Evolutionary conservation across 306 rosid species (phyloP).

Genomic region (Ziziphus jujuba): DNA sequence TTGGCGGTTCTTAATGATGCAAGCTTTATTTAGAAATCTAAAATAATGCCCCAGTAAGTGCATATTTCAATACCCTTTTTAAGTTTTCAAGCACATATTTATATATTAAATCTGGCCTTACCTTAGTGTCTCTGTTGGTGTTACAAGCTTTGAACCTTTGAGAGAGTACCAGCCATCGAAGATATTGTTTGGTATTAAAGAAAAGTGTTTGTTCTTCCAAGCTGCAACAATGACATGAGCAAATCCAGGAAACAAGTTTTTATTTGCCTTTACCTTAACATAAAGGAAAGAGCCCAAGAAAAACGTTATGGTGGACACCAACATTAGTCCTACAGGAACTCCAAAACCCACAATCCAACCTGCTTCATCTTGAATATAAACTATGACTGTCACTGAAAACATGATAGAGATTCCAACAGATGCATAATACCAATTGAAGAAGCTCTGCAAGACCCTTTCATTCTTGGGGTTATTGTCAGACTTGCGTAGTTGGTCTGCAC

Average conservation of each 20-base stretch:
- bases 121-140: conserved; percentile 67
- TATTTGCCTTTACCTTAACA: conserved; percentile 46
- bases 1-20: conserved; percentile 47
- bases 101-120: conserved; percentile 20
- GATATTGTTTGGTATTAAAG: conserved; percentile 35
- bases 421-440: conserved; percentile 84
- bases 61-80: neutral
- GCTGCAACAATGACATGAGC: conserved; percentile 52
- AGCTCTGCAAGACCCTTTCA: conserved; percentile 45
- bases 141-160: conserved; percentile 46
- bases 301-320: conserved; percentile 50
- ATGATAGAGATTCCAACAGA: conserved; percentile 62
- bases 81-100: no score
- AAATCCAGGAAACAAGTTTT: conserved; percentile 50
- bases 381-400: conserved; percentile 50
- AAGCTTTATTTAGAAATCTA: conserved; percentile 85
- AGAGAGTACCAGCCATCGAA: conserved; percentile 50
- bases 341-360: conserved; percentile 78
- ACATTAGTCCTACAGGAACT: conserved; percentile 66
- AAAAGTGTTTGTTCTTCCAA: conserved; percentile 61
- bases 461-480: conserved; percentile 48
- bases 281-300: conserved; percentile 60
- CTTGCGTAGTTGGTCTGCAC: conserved; percentile 62
- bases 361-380: conserved; percentile 53
- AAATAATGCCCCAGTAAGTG: neutral